Evolutionary conservation across 2,329 filamentous ascomycete genomes (phyloP), one percentile per base, ranked within the genome.

Genomic region (Ramularia endophylla): DNA sequence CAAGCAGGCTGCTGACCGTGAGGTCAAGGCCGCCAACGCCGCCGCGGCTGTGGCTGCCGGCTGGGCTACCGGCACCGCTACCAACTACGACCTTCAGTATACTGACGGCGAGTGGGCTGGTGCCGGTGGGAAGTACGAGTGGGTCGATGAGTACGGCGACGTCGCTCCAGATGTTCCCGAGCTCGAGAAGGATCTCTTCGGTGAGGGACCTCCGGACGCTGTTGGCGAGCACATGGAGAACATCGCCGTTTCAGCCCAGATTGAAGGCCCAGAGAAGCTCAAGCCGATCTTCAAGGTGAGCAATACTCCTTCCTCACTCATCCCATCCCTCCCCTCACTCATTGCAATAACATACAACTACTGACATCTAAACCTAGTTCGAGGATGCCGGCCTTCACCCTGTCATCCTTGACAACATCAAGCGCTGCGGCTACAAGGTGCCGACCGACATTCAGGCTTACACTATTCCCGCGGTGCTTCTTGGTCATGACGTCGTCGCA

Each of bases 371-470:
- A 6, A 18, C 20, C 13, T 62, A 72, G 61, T 97, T 95, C 61
- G 70, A 81, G 2, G 74, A 85, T 43, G 86, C 87, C 16, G 88
- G 86, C 2, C 71, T 98, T 11, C 92, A 98, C 56, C 92, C 92
- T 0, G 75, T 80, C 19, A 84, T 97, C 74, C 61, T 83, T 2
- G 72, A 82, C 49, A 98, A 97, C 52, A 74, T 95, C 29, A 60
- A 78, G 46, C 71, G 89, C 2, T 81, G 80, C 47, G 75, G 80
- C 1, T 97, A 94, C 58, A 62, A 68, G 0, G 58, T 66, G 1
- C 87, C 89, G 0, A 97, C 92, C 0, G 86, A 89, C 0, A 92
- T 98, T 27, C 92, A 98, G 61, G 78, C 79, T 15, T 95, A 86
- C 61, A 81, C 80, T 4, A 78, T 97, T 20, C 88, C 92, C 0